A percentile compares a stretch with the other conserved stretches of the same genome.
These are phyloP conservation scores for Alternaria gansuensis DNA, from an alignment of 2,329 filamentous ascomycete genomes.

Conservation along the genomic window DNA sequence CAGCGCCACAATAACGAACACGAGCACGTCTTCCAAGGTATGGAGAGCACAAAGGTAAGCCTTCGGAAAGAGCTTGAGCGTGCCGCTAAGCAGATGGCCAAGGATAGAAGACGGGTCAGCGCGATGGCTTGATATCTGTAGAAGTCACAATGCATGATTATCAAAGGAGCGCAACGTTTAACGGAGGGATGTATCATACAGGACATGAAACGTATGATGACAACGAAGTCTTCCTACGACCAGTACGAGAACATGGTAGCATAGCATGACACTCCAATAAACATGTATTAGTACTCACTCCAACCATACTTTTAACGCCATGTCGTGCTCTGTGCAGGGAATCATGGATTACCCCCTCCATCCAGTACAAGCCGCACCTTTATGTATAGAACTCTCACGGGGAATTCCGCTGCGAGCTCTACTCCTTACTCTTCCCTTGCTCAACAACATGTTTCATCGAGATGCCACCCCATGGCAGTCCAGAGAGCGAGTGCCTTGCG, in stretches of 20 bases:
- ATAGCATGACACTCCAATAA: not conserved
- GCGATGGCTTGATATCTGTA: not conserved
- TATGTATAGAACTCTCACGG: slow-evolving; percentile 52
- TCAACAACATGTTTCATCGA: slow-evolving; percentile 65
- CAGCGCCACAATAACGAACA: slow-evolving; percentile 53
- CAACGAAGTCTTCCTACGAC: not conserved
- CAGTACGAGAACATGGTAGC: not conserved
- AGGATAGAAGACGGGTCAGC: slow-evolving; percentile 19
- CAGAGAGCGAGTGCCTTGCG: slow-evolving; percentile 65
- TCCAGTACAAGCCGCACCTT: slow-evolving; percentile 42
- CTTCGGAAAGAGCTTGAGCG: slow-evolving; percentile 31
- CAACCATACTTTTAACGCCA: not conserved
- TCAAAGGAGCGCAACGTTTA: not conserved
- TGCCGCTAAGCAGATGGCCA: slow-evolving; percentile 19
- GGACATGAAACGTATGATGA: not conserved
- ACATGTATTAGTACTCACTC: not conserved
- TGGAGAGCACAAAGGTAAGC: slow-evolving; percentile 36
- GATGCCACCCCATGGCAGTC: slow-evolving; percentile 72
- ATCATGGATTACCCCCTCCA: not conserved
- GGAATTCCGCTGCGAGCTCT: slow-evolving; percentile 55
- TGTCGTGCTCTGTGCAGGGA: not conserved
- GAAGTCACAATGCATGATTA: not conserved
- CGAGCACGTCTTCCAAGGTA: slow-evolving; percentile 32
- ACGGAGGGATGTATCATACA: not conserved
- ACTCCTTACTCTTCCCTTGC: slow-evolving; percentile 57